Evolutionary conservation across 2,329 filamentous ascomycete species (phyloP).

Genomic region (Phialophora verrucosa): DNA sequence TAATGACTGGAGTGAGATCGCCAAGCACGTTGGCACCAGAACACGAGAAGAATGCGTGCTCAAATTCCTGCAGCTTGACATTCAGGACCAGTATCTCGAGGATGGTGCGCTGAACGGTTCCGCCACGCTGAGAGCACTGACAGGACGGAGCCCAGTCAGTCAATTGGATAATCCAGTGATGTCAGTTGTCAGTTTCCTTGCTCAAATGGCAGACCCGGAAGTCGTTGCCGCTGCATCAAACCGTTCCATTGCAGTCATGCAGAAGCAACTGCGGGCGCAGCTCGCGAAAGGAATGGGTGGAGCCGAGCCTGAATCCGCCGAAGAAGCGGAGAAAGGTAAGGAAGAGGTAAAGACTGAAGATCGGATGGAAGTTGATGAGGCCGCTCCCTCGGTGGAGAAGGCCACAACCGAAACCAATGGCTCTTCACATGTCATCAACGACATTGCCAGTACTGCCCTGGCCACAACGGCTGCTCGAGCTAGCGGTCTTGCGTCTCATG

Average conservation of each 20-base stretch:
- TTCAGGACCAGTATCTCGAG: slow-evolving; percentile 96
- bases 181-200: slow-evolving; percentile 93
- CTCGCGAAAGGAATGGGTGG: slow-evolving; percentile 67
- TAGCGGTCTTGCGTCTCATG: slow-evolving; percentile 87
- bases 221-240: slow-evolving; percentile 90
- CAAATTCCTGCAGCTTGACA: slow-evolving; percentile 94
- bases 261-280: slow-evolving; percentile 76
- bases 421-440: slow-evolving; percentile 60
- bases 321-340: slow-evolving; percentile 57
- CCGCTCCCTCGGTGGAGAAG: slow-evolving; percentile 34
- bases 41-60: slow-evolving; percentile 95
- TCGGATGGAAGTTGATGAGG: slow-evolving; percentile 67
- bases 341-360: slow-evolving; percentile 47
- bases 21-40: slow-evolving; percentile 87
- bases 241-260: slow-evolving; percentile 85
- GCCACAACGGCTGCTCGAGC: slow-evolving; percentile 85
- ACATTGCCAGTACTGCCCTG: slow-evolving; percentile 77
- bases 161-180: slow-evolving; percentile 95
- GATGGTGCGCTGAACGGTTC: slow-evolving; percentile 68
- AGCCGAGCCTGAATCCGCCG: slow-evolving; percentile 59
- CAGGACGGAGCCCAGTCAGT: slow-evolving; percentile 84
- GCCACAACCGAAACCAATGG: slow-evolving; percentile 56
- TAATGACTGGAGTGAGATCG: slow-evolving; percentile 92
- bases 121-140: slow-evolving; percentile 70
- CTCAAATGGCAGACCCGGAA: slow-evolving; percentile 85